Conservation (phyloP, 139 green algal genomes). For the Chlorella sorokiniana region DNA sequence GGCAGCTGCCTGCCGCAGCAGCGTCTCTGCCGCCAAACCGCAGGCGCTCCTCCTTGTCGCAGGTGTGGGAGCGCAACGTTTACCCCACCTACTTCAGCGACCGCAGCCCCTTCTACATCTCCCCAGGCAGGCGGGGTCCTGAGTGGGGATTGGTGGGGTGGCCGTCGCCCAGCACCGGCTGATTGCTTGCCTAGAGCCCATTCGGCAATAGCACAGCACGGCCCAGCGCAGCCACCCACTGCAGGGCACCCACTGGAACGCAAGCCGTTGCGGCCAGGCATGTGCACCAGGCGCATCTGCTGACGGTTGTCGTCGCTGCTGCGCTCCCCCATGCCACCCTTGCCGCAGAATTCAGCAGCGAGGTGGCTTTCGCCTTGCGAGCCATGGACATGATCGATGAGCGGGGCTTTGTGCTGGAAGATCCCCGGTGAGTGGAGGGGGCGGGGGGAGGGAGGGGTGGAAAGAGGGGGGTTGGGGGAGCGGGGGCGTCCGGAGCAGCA, state of each 20-base stretch:
- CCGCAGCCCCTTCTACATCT: constrained; percentile 7
- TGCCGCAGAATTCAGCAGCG: not conserved
- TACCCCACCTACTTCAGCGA: constrained; percentile 26
- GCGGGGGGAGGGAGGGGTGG: too few species aligned
- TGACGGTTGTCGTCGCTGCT: not conserved
- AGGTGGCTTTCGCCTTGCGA: not conserved
- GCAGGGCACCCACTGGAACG: too few species aligned
- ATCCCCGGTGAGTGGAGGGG: constrained; percentile 10
- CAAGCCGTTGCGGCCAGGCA: too few species aligned
- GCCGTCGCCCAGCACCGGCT: not conserved
- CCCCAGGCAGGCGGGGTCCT: not conserved
- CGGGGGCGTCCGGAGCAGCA: not conserved
- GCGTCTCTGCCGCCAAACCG: not conserved
- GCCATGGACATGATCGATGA: constrained; percentile 14
- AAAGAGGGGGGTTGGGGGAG: not conserved
- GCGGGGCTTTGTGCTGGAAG: not conserved
- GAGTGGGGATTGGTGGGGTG: too few species aligned
- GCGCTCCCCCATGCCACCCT: not conserved
- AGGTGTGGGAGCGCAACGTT: constrained; percentile 6
- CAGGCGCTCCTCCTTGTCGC: not conserved
- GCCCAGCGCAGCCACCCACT: too few species aligned
- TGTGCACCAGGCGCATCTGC: too few species aligned
- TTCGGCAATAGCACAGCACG: not conserved
- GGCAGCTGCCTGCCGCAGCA: not conserved
- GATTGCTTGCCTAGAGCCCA: not conserved